Conservation (phyloP, 352 stramenopile species). For the Phytophthora quininea region DNA sequence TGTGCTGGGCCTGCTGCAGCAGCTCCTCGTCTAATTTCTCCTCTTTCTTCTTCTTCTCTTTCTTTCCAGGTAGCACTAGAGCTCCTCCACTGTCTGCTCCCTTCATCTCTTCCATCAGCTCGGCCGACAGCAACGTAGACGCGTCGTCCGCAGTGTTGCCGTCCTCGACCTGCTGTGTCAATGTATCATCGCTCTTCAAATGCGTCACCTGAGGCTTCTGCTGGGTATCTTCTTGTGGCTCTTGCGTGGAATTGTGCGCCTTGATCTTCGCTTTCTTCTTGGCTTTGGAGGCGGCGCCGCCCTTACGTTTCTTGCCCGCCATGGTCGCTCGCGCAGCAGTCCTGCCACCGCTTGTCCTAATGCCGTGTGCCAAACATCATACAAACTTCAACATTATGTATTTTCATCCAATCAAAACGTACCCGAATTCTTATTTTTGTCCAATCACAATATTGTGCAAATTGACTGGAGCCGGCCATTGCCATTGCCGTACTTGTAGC, state of each 20-base stretch:
- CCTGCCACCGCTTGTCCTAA: not conserved
- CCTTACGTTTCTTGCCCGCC: constrained; percentile 73
- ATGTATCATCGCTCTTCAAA: constrained; percentile 23
- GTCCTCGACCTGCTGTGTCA: not conserved
- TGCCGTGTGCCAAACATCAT: not conserved
- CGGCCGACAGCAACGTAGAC: constrained; percentile 61
- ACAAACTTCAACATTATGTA: no score
- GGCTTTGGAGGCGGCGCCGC: constrained; percentile 30
- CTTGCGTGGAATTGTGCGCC: constrained; percentile 8
- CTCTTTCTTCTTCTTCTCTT: constrained; percentile 53
- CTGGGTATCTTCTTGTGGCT: constrained; percentile 11
- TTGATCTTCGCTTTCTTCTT: constrained; percentile 56
- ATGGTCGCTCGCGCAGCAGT: constrained; percentile 23
- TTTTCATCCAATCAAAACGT: not conserved
- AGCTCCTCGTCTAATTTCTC: constrained; percentile 62
- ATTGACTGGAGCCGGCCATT: constrained; percentile 13
- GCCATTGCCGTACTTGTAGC: not conserved
- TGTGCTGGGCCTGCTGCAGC: constrained; percentile 62
- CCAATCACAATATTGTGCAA: no score
- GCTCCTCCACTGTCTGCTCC: constrained; percentile 55
- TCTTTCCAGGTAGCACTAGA: constrained; percentile 64
- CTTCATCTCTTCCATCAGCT: constrained; percentile 72
- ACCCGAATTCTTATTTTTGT: no score
- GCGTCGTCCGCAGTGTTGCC: constrained; percentile 8
- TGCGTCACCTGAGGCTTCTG: constrained; percentile 21